phyloP scores from a whole-genome alignment of 1,284 basidiomycete species.

The Cutaneotrichosporon cutaneum region DNA sequence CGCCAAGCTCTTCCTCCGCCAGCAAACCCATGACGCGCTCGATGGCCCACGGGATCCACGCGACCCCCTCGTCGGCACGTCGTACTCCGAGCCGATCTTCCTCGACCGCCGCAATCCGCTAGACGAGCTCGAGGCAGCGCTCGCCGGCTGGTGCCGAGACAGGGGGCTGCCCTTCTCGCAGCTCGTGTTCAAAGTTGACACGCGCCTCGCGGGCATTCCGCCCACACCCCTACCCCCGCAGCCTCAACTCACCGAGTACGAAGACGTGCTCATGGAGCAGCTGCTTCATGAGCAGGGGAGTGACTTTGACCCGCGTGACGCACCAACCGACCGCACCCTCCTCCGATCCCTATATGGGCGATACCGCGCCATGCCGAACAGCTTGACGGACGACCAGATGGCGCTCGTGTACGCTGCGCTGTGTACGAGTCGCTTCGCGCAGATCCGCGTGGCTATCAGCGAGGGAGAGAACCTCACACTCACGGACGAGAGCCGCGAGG shows the following conservation, averaged over 20 bases:
- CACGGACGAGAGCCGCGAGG: constrained; percentile 21
- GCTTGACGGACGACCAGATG: constrained; percentile 26
- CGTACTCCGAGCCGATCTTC: neutral
- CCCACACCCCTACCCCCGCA: constrained; percentile 18
- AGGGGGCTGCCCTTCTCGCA: constrained; percentile 14
- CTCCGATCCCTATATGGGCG: constrained; percentile 23
- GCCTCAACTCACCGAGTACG: constrained; percentile 15
- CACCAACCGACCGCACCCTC: constrained; percentile 6
- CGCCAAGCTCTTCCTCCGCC: constrained; percentile 16
- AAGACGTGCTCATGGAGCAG: constrained; percentile 26
- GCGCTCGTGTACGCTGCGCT: constrained; percentile 29
- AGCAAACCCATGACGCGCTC: neutral
- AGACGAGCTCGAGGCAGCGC: constrained; percentile 19
- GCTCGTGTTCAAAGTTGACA: constrained; percentile 23
- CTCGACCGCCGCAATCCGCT: constrained; percentile 20
- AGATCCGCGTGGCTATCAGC: constrained; percentile 14
- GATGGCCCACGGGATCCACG: neutral
- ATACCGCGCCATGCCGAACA: constrained; percentile 27
- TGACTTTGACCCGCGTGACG: constrained; percentile 1
- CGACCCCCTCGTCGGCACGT: neutral
- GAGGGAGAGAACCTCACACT: neutral
- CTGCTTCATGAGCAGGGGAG: constrained; percentile 13
- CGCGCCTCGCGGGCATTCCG: constrained; percentile 15
- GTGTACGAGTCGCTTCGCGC: constrained; percentile 24
- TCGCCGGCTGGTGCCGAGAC: constrained; percentile 19